Conservation (phyloP, 495 filamentous ascomycete genomes). For the Pseudoneurospora amorphoporcata region DNA sequence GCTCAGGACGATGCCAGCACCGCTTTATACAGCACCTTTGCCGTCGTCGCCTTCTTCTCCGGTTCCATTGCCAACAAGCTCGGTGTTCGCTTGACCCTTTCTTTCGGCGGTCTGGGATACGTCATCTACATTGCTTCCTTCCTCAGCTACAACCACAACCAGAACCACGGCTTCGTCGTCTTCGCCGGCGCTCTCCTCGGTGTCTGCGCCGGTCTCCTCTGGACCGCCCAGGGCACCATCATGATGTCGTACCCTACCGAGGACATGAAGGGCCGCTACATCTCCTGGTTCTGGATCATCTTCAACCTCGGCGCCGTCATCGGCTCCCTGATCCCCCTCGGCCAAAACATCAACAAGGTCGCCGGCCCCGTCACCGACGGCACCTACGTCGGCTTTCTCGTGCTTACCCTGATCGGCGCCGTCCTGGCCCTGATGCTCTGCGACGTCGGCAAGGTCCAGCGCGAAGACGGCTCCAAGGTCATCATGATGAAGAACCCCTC, state of each 20-base stretch:
- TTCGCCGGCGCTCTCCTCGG: constrained; percentile 66
- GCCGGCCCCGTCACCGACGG: constrained; percentile 61
- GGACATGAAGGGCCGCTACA: constrained; percentile 74
- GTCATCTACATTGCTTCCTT: constrained; percentile 71
- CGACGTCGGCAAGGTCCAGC: constrained; percentile 65
- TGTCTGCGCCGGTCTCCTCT: constrained; percentile 76
- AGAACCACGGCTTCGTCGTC: constrained; percentile 66
- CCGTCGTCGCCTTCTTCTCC: constrained; percentile 79
- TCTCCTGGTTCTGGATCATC: constrained; percentile 88
- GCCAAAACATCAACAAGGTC: constrained; percentile 61
- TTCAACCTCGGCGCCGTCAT: constrained; percentile 92
- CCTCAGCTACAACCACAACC: constrained; percentile 71
- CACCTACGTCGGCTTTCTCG: constrained; percentile 84
- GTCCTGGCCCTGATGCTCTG: constrained; percentile 60
- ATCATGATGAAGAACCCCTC: constrained; percentile 83
- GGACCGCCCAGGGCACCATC: constrained; percentile 87
- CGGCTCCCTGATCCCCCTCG: constrained; percentile 75
- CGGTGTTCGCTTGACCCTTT: constrained; percentile 62
- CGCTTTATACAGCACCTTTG: constrained; percentile 74
- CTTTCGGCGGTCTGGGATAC: constrained; percentile 79
- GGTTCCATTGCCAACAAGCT: constrained; percentile 69
- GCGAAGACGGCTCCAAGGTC: constrained; percentile 64
- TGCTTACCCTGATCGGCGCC: constrained; percentile 73
- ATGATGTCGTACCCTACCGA: constrained; percentile 93
- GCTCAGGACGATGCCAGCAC: constrained; percentile 61